phyloP scores from a whole-genome alignment of 2,329 filamentous ascomycete species.

The Bipolaris oryzae region DNA sequence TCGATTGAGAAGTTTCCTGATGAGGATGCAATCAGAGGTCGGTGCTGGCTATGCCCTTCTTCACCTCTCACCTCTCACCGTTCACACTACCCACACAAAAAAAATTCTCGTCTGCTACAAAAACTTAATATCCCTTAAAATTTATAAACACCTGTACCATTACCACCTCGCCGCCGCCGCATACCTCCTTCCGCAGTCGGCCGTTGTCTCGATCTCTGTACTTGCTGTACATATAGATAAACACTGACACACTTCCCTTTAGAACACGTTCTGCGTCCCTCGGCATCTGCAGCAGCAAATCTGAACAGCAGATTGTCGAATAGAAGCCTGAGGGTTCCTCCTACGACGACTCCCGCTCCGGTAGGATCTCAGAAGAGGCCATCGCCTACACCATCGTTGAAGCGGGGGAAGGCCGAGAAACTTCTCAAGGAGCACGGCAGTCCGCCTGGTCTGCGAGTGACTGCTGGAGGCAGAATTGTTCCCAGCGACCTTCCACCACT shows the following conservation, averaged over 20 bases:
- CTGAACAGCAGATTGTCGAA: constrained; percentile 32
- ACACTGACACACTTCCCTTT: constrained; percentile 11
- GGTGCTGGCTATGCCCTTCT: constrained; percentile 22
- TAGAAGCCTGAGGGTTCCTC: constrained; percentile 32
- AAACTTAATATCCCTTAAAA: background rate
- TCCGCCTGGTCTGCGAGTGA: constrained; percentile 58
- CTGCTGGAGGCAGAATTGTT: constrained; percentile 60
- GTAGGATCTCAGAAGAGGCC: constrained; percentile 44
- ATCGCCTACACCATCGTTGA: constrained; percentile 58
- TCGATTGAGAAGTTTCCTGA: constrained; percentile 51
- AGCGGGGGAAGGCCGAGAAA: constrained; percentile 56
- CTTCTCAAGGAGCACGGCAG: constrained; percentile 60
- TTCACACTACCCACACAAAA: constrained; percentile 9
- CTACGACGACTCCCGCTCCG: constrained; percentile 21
- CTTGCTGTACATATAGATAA: background rate
- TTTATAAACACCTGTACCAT: background rate
- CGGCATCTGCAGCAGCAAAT: constrained; percentile 48
- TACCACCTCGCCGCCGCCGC: background rate
- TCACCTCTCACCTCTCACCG: constrained; percentile 22
- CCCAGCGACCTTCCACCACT: constrained; percentile 52
- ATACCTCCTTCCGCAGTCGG: background rate
- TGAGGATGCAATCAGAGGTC: constrained; percentile 52
- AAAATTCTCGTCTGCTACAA: background rate
- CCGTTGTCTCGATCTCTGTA: background rate
- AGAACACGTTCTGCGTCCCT: constrained; percentile 52